phyloP scores from a whole-genome alignment of 441 rosid species.

The Arabidopsis lyrata region DNA sequence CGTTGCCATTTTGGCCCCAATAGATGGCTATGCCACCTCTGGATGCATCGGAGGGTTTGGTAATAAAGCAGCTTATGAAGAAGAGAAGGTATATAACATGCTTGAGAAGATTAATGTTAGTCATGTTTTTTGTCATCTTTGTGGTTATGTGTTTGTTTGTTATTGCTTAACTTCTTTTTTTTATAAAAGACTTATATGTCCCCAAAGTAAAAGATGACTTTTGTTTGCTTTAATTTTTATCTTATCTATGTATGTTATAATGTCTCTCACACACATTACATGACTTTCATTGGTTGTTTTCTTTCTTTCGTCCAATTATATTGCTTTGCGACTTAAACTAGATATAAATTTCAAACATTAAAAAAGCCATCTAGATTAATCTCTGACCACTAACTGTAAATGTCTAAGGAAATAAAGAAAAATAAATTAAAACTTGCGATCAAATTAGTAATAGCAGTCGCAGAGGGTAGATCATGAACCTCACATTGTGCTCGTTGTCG shows the following conservation, averaged over 20 bases:
- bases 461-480: background rate
- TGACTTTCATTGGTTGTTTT: slow-evolving; percentile 36
- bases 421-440: background rate
- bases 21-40: slow-evolving; percentile 55
- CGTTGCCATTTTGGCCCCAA: slow-evolving; percentile 61
- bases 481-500: slow-evolving; percentile 11
- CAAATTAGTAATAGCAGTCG: background rate
- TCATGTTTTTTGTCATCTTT: slow-evolving; percentile 37
- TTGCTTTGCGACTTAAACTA: slow-evolving; percentile 15
- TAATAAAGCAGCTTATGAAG: slow-evolving; percentile 15
- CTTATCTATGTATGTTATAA: slow-evolving; percentile 9
- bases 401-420: background rate
- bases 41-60: slow-evolving; percentile 32
- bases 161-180: slow-evolving; percentile 5
- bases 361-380: slow-evolving; percentile 38
- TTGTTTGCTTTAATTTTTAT: slow-evolving; percentile 13
- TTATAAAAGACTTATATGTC: background rate
- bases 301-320: slow-evolving; percentile 5
- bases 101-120: slow-evolving; percentile 2
- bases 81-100: slow-evolving; percentile 18
- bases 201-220: slow-evolving; percentile 9
- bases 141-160: slow-evolving; percentile 30
- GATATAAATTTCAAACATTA: background rate
- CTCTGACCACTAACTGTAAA: slow-evolving; percentile 14
- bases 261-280: slow-evolving; percentile 37